Base-by-base conservation (phyloP, 306 rosid species). In the Malus orientalis region DNA sequence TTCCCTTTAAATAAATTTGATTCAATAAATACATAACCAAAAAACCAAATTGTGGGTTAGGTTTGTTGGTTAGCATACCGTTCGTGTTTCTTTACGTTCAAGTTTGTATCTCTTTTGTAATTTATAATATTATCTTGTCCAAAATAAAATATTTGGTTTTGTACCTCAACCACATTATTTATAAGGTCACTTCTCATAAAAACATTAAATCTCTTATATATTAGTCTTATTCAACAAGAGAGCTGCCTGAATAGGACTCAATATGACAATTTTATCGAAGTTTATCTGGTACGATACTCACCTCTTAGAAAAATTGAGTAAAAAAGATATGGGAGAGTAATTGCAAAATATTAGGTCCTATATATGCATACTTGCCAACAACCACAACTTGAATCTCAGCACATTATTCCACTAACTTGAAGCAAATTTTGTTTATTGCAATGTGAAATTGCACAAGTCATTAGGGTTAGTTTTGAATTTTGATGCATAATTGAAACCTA, bases 1-100 rank as follows among this genome's bases (percentile, higher is more conserved):
- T 70, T 47, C 70, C 75, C 77, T n/a, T 25, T 18, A 74, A 36
- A 45, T 76, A 67, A 73, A 76, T 83, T 60, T 73, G 80, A 77
- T 72, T 53, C 76, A 68, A 42, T 84, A 74, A 74, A 69, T 79
- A 70, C 76, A 51, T 38, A 36, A 36, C 40, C 40, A 7, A 36
- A 36, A 38, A 38, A 38, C 2, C 10, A 38, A 38, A 38, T 7
- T 38, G 54, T 14, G 7, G 6, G 8, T 4, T 47, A 47, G 16
- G 2, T 5, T 16, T 13, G 16, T 49, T 49, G 18, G 1, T 4
- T 15, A 49, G 3, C 1, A 47, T 4, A 15, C 0, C 6, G 7
- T 49, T 19, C 3, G 5, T 1, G 3, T 49, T 49, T 6, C 0
- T 1, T 49, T 49, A 47, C 7, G 4, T 16, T 5, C 2, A 47